Evolutionary conservation across 805 yeast species (phyloP), one percentile per base, ranked within the genome.

Genomic region (Zygoascus tannicola): DNA sequence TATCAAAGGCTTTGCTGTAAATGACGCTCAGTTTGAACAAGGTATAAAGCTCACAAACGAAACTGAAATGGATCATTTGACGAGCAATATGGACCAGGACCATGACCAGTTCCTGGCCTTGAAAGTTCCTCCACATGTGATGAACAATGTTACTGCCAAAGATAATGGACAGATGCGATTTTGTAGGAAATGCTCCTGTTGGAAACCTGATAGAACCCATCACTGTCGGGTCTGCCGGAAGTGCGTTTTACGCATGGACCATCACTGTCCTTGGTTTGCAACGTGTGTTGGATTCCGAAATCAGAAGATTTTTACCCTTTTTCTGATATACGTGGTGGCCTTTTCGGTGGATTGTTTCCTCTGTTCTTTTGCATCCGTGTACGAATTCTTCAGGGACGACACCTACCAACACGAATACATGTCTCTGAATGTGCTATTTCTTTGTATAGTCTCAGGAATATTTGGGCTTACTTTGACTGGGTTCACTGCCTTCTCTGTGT

Each of bases 201-300:
- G 67, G 67, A 68, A 68, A 45, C 72, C 72, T 1, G 72, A 68
- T 49, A 51, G 72, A 14, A 51, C 71, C 5, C 72, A 68, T 45
- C 72, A 68, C 47, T 68, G 72, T 52, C 51, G 66, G 22, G 53
- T 59, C 32, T 68, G 72, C 53, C 49, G 58, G 21, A 45, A 48
- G 18, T 68, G 72, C 43, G 58, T 68, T 16, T 50, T 68, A 60
- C 69, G 49, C 72, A 81, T 61, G 85, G 88, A 45, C 70, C 83
- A 46, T 74, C 74, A 63, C 65, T 94, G 61, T 73, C 97, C 97
- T 0, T 90, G 97, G 97, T 86, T 87, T 61, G 80, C 94, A 1
- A 69, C 77, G 4, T 88, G 97, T 60, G 75, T 90, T 46, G 97
- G 97, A 0, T 81, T 76, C 62, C 65, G 66, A 22, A 90, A 90